Base-by-base conservation (phyloP, 805 yeast genomes). In the Lipomyces mesembrius region DNA sequence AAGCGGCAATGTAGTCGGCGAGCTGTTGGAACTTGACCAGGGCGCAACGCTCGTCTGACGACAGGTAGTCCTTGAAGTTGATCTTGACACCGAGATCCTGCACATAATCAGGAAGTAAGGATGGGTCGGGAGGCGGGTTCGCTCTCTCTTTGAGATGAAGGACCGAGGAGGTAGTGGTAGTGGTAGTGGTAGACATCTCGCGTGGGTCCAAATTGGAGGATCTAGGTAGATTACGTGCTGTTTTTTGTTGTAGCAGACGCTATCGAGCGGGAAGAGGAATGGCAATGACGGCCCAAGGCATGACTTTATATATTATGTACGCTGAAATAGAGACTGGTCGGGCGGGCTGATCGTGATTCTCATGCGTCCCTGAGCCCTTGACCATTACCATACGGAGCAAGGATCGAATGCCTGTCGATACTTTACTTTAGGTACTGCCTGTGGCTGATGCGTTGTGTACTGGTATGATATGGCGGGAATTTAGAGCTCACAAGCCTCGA, bases 1-100 rank as follows among this genome's bases (percentile, higher is more conserved):
- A 66, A 27, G 69, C 32, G 46, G 72, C 69, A 51, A 67, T 52
- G 66, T 70, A 70, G 66, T 65, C 57, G 8, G 69, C 58, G 52
- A 65, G 64, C 7, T 60, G 57, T 66, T 70, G 71, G 65, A 61
- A 67, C 63, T 65, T 69, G 65, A 58, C 60, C 49, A 70, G 68
- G 25, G 69, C 65, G 51, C 9, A 52, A 43, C 55, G 63, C 67
- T 67, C 68, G 25, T 57, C 68, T 9, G 37, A 20, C 25, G 68
- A 61, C 20, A 67, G 68, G 57, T 64, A 68, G 64, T 58, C 63
- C 37, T 54, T 46, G 60, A 65, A 62, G 32, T 29, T 53, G 57
- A 51, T 62, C 67, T 59, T 65, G 59, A 65, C 66, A 35, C 53
- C 64, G 59, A 68, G 66, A 20, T 57, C 64, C 49, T 59, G 68